Evolutionary conservation across 2,329 filamentous ascomycete species (phyloP), one percentile per base, ranked within the genome.

Genomic region (Colletotrichum lini): DNA sequence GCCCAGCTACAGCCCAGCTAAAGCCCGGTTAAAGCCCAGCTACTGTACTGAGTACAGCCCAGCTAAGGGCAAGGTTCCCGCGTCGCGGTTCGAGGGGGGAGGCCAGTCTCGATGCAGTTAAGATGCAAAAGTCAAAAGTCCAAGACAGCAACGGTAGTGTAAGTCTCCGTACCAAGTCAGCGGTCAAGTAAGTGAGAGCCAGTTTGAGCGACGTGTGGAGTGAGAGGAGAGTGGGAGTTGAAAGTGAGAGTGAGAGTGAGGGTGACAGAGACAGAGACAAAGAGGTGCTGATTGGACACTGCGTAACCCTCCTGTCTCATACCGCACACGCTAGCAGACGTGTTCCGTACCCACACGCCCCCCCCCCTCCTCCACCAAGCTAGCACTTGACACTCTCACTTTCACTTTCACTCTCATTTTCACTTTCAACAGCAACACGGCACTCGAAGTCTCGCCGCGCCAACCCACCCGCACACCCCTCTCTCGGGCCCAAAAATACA

Each of bases 341-440:
- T 71, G 68, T 68, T 63, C 65, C 42, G 68, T 68, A 52, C 59
- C 68, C 68, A 68, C 65, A 63, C 59, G 30, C 59, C 23, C 58
- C 44, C 44, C 12, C 26, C 18, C 60, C 7, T 44, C 23, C 45
- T 38, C 50, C n/a, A 53, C 26, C 13, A 3, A 4, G 35, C 8
- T 57, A 57, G 54, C 35, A 54, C 52, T 18, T 35, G 16, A 21
- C 13, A 26, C 23, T 26, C 4, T 26, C 26, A 57, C n/a, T 21
- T n/a, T 8, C 26, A 57, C n/a, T 21, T n/a, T 8, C 35, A 57
- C 38, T 26, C 52, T 35, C 52, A 54, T 35, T 35, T 35, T 35
- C 30, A n/a, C 18, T 38, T 38, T 30, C 4, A 13, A 35, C 26
- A 16, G 15, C 23, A 44, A 18, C 56, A 44, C n/a, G 42, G 21